Conservation (phyloP, 73 alveolate species). For the Paramecium caudatum region DNA sequence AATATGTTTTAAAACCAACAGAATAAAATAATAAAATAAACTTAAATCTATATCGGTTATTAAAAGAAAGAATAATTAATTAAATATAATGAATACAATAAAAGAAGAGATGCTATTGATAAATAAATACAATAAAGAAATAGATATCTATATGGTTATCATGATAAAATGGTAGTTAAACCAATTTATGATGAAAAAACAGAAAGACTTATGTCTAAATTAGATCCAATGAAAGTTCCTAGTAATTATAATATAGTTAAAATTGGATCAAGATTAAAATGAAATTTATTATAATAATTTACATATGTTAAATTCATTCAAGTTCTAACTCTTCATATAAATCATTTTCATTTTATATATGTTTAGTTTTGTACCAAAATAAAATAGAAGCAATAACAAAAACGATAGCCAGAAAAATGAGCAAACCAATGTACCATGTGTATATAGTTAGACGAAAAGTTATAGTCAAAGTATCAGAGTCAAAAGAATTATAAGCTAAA, state of each 20-base stretch:
- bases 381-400: too few relatives aligned
- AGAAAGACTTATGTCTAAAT: not conserved
- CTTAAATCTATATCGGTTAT: not conserved
- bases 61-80: slow-evolving; percentile 49
- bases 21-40: slow-evolving; percentile 12
- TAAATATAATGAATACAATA: not conserved
- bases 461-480: too few relatives aligned
- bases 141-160: slow-evolving; percentile 57
- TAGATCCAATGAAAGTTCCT: slow-evolving; percentile 45
- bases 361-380: too few relatives aligned
- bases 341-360: too few relatives aligned
- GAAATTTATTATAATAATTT: too few relatives aligned
- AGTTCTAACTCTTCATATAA: too few relatives aligned
- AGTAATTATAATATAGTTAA: not conserved
- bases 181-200: not conserved
- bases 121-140: not conserved
- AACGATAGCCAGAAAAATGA: too few relatives aligned
- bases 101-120: not conserved
- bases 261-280: slow-evolving; percentile 18
- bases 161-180: slow-evolving; percentile 41
- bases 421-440: too few relatives aligned
- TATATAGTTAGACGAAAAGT: too few relatives aligned
- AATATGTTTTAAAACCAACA: slow-evolving; percentile 33
- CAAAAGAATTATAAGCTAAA: too few relatives aligned
- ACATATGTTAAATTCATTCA: too few relatives aligned